Evolutionary conservation across 805 yeast genomes (phyloP), one percentile per base, ranked within the genome.

Genomic region (Brettanomyces anomalus): DNA sequence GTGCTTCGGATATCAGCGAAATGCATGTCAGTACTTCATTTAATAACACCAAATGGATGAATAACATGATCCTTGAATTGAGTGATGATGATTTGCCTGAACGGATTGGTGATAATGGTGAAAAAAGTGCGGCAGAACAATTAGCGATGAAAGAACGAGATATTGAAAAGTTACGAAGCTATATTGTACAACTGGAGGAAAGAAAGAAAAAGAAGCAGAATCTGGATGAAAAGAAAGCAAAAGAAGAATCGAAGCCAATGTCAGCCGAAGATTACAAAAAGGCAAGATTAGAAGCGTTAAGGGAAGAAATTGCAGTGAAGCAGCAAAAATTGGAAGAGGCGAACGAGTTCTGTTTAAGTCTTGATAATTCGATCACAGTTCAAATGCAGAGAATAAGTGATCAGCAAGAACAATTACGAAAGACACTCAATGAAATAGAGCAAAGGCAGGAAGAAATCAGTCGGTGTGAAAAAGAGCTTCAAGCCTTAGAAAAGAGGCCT

Each of bases 61-160:
- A 43, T 8, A 31, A 46, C 15, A 32, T 52, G 42, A 41, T 41
- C 8, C 44, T 55, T 6, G 51, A 44, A n/a, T 28, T 54, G 26
- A 49, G 50, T 36, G 58, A 77, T 51, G 86, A 74, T 45, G 85
- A 81, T 5, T 15, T 18, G 31, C 33, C 24, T 17, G 28, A 33
- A 19, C 31, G 21, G 17, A 20, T 14, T n/a, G n/a, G 8, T 32
- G 21, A 31, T 4, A 24, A 32, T n/a, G 33, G 26, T 15, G 40
- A 41, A 24, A 35, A 41, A 17, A 26, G 33, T 8, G 39, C 36
- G 26, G 32, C 28, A 24, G 37, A 35, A 18, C 28, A 41, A 17
- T 21, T 35, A 5, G 37, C 37, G 16, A 16, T 13, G 24, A 35
- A 16, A 8, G 18, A 35, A 15, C 37, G 24, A 16, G 24, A 18